A percentile compares a stretch with the other conserved stretches of the same genome.
Evolutionary conservation across 495 filamentous ascomycete genomes (phyloP).

Genomic region (Penicillium salamii): DNA sequence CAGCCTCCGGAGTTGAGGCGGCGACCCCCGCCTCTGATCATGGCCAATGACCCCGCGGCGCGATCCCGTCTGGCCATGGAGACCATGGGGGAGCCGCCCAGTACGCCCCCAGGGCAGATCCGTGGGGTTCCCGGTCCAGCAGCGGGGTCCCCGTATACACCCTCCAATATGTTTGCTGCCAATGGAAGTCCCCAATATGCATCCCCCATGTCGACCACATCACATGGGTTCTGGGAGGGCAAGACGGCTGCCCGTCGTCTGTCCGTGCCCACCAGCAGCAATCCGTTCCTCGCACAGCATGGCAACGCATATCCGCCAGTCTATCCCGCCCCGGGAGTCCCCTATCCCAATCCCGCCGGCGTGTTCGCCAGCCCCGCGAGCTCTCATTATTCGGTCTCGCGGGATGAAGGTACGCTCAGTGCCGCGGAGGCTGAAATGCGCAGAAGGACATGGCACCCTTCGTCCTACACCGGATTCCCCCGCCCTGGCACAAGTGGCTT

Average conservation of each 20-base stretch:
- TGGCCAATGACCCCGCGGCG: conserved; percentile 65
- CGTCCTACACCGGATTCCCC: conserved; percentile 59
- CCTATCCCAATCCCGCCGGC: conserved; percentile 54
- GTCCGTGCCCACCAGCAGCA: conserved; percentile 73
- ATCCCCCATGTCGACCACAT: conserved; percentile 66
- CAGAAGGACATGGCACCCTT: conserved; percentile 86
- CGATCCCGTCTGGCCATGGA: conserved; percentile 63
- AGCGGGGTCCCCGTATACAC: conserved; percentile 59
- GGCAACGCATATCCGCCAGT: conserved; percentile 53
- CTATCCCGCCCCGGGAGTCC: conserved; percentile 47
- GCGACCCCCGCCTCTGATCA: conserved; percentile 78
- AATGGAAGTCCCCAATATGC: conserved; percentile 71
- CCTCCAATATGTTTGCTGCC: conserved; percentile 64
- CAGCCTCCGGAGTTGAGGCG: conserved; percentile 59
- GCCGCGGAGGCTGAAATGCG: conserved; percentile 73
- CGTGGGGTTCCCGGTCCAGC: conserved; percentile 49
- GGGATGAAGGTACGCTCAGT: conserved; percentile 60
- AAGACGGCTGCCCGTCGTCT: conserved; percentile 71
- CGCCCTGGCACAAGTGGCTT: conserved; percentile 60
- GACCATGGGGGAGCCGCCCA: conserved; percentile 46
- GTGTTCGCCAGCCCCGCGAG: conserved; percentile 70
- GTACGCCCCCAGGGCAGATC: conserved; percentile 46
- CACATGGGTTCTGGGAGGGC: conserved; percentile 67
- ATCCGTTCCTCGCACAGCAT: conserved; percentile 71
- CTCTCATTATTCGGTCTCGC: conserved; percentile 59